phyloP scores from a whole-genome alignment of 2,329 filamentous ascomycete species.

The Trichoderma atrobrunneum region DNA sequence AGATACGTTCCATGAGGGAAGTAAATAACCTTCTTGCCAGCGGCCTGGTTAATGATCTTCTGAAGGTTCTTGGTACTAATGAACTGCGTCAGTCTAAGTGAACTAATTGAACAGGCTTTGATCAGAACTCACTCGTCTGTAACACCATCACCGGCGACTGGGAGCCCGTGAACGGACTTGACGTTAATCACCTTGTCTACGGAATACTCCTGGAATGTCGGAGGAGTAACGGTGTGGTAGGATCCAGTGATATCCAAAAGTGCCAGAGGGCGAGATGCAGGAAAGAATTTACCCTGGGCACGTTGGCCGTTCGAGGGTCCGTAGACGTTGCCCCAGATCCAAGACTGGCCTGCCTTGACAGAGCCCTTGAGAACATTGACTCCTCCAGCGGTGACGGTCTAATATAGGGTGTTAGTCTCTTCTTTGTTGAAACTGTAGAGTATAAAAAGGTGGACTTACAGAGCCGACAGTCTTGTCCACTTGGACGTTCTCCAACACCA shows the following conservation, averaged over 20 bases:
- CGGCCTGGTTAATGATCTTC: slow-evolving; percentile 22
- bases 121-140: slow-evolving; percentile 33
- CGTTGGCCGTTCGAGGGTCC: slow-evolving; percentile 16
- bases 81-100: not conserved
- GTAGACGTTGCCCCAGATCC: slow-evolving; percentile 24
- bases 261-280: slow-evolving; percentile 9
- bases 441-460: slow-evolving; percentile 11
- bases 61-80: slow-evolving; percentile 22
- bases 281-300: slow-evolving; percentile 21
- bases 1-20: slow-evolving; percentile 48
- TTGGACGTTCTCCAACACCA: slow-evolving; percentile 30
- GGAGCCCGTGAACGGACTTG: slow-evolving; percentile 39
- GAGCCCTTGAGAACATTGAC: slow-evolving; percentile 21
- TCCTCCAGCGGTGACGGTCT: slow-evolving; percentile 36
- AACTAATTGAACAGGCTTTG: not conserved
- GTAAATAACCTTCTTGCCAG: slow-evolving; percentile 38
- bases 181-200: slow-evolving; percentile 44
- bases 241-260: slow-evolving; percentile 19
- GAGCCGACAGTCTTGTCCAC: slow-evolving; percentile 28
- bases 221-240: slow-evolving; percentile 17
- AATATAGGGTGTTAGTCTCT: not conserved
- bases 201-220: slow-evolving; percentile 39
- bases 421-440: not conserved
- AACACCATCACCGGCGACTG: slow-evolving; percentile 42
- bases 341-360: slow-evolving; percentile 18